Base-by-base conservation (phyloP, 75 land plant species). In the Ceratopteris richardii region DNA sequence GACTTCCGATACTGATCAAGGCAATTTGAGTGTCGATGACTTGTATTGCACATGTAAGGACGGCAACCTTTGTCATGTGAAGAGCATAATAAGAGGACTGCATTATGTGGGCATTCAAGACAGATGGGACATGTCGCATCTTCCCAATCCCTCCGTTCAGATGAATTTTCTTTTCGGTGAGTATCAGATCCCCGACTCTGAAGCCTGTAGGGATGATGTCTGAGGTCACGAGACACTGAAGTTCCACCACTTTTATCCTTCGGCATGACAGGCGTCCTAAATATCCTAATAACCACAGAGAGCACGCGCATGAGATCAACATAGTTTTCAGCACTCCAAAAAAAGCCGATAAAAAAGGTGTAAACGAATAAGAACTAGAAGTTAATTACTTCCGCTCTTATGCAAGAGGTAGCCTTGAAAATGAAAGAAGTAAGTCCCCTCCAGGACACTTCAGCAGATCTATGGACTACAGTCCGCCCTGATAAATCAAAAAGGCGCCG, bases 41-140 rank as follows among this genome's bases (percentile, higher is more conserved):
- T 87, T 56, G 91, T 83, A 54, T 86, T 81, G 40, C 91, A 87
- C 29, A 87, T 87, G 62, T 77, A 87, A 25, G 87, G 68, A 25
- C 79, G 61, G 64, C 91, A 87, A 7, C 91, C 91, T 29, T 83
- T 83, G 18, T 80, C 79, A 61, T 71, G 61, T 1, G 91, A 83
- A 54, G 75, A 72, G 69, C 91, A 87, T 0, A 80, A 37, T 40
- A 87, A 77, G 17, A 87, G 81, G 52, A 87, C 87, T 44, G 91
- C 91, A 80, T 87, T 87, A 53, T 87, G 91, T 24, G 91, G 91
- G 56, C 68, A 68, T 52, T 87, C 91, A 84, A 87, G 80, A 69
- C 91, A 87, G 57, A 87, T 87, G 1, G 84, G 84, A 66, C 91
- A 87, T 1, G 63, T 66, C 10, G 70, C 70, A n/a, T 80, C 81